A percentile compares a stretch with the other conserved stretches of the same genome.
Conservation (phyloP, 148 eudicot genomes). For the Spergularia bocconei region DNA sequence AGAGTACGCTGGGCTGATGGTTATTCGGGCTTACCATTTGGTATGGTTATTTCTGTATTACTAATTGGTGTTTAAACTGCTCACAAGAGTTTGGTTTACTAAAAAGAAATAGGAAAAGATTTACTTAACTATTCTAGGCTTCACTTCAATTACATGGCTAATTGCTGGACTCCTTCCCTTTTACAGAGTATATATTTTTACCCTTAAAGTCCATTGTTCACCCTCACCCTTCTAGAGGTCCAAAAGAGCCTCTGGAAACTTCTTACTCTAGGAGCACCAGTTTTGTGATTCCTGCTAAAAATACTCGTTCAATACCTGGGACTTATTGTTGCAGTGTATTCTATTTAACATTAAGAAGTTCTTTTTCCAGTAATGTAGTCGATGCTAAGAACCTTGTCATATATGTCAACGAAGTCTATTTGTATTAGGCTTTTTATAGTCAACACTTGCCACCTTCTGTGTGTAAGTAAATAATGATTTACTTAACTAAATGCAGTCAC, state of each 20-base stretch:
- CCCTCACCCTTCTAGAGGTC: no score
- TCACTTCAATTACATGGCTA: not conserved
- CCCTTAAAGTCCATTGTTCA: no score
- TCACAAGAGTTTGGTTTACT: not conserved
- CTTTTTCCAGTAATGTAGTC: not conserved
- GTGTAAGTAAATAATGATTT: not conserved
- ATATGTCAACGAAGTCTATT: not conserved
- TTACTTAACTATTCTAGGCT: not conserved
- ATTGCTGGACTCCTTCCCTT: not conserved
- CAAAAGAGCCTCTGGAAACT: no score
- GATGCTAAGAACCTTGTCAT: not conserved
- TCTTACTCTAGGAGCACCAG: no score
- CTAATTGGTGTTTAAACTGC: not conserved
- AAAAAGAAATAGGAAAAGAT: not conserved
- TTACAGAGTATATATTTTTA: not conserved
- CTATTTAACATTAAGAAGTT: not conserved
- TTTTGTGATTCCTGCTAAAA: not conserved
- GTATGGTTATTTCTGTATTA: slow-evolving; percentile 37
- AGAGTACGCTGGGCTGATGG: slow-evolving; percentile 98
- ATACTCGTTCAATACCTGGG: not conserved
- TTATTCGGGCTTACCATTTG: slow-evolving; percentile 93
- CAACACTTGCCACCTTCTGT: not conserved
- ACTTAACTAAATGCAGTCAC: slow-evolving; percentile 49
- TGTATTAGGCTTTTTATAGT: not conserved
- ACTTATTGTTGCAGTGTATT: not conserved